Base-by-base conservation (phyloP, 805 yeast species). In the Dipodascus geniculatus region DNA sequence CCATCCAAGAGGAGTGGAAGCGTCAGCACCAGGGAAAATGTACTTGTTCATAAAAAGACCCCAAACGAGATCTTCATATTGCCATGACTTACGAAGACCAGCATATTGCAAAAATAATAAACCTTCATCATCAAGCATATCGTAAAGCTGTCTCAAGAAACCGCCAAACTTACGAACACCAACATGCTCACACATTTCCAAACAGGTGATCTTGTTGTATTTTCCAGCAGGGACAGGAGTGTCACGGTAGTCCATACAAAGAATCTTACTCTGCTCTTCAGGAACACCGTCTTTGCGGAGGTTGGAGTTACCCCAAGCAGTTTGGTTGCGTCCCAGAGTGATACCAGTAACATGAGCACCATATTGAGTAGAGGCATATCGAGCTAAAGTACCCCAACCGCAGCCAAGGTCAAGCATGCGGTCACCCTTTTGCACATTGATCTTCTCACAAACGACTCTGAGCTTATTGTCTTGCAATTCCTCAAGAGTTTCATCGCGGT, bases 11-110 rank as follows among this genome's bases (percentile, higher is more conserved):
- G 96, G 96, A 54, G 96, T 89, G 3, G 95, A 87, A 50, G 96
- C 96, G 73, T 88, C 96, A 52, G 96, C 96, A 71, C 96, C 96
- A 48, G 96, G 96, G 87, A 88, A 88, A 67, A 88, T 84, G 72
- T 87, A 88, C 76, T 87, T 88, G 81, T 89, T 88, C 96, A 88
- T 89, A 72, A 88, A 88, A 68, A 89, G 75, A 63, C 96, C 96
- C 96, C 96, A 88, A 70, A 81, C 76, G 65, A 88, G 77, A 70
- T 88, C 96, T 74, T 88, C 96, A 71, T 87, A 88, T 74, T 88
- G 96, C 96, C 96, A 88, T 55, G 78, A 75, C 74, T 88, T 89
- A 74, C 96, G 82, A 63, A 88, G 73, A 53, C 96, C 96, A 51
- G 96, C 90, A 65, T 84, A 85, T 74, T 88, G 96, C 68, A 88